Conservation (phyloP, 352 stramenopile genomes). For the Pythium aphanidermatum region DNA sequence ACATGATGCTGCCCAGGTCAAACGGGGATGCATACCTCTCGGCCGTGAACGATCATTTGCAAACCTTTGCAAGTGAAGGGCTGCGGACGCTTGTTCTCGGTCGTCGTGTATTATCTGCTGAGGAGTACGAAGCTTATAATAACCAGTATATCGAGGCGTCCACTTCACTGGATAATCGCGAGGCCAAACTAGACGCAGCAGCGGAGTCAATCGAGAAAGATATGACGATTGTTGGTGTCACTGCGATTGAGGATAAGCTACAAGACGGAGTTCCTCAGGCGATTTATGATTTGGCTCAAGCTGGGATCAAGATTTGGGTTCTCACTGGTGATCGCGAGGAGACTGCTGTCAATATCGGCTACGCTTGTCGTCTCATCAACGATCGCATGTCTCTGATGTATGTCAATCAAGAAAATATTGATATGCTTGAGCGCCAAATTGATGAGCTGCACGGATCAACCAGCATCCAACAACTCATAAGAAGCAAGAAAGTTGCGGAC, state of each 20-base stretch:
- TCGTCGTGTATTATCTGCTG: slow-evolving; percentile 31
- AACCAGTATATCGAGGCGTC: slow-evolving; percentile 43
- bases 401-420: slow-evolving; percentile 43
- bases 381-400: slow-evolving; percentile 65
- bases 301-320: slow-evolving; percentile 97
- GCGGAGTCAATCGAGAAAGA: slow-evolving; percentile 62
- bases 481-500: slow-evolving; percentile 24
- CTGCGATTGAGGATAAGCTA: slow-evolving; percentile 95
- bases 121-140: slow-evolving; percentile 60
- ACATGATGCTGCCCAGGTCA: slow-evolving; percentile 70
- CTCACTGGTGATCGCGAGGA: slow-evolving; percentile 97
- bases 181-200: slow-evolving; percentile 44
- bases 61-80: slow-evolving; percentile 65
- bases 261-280: slow-evolving; percentile 92
- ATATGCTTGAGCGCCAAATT: slow-evolving; percentile 37
- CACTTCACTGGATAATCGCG: slow-evolving; percentile 41
- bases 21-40: slow-evolving; percentile 12
- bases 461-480: slow-evolving; percentile 39
- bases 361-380: slow-evolving; percentile 72
- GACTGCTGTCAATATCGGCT: slow-evolving; percentile 97
- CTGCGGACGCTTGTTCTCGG: slow-evolving; percentile 77
- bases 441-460: slow-evolving; percentile 34
- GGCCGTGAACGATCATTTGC: slow-evolving; percentile 39
- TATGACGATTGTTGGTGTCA: slow-evolving; percentile 88
- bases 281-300: slow-evolving; percentile 89